Conservation (phyloP, 2,329 filamentous ascomycete species). For the Hymenoscyphus scutula region DNA sequence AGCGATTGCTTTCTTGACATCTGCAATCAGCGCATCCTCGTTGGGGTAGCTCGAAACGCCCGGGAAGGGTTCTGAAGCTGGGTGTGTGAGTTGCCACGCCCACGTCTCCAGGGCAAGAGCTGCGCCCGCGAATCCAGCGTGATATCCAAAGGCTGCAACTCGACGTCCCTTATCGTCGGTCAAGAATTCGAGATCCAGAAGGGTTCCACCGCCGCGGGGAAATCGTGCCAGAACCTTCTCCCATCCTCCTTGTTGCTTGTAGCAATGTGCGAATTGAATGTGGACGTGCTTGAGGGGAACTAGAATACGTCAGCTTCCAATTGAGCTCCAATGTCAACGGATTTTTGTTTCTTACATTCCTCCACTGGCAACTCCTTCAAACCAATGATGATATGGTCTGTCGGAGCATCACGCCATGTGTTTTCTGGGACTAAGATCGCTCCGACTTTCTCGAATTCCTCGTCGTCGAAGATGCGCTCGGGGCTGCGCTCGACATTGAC, state of each 20-base stretch:
- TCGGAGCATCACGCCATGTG: slow-evolving; percentile 65
- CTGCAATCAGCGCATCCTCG: slow-evolving; percentile 67
- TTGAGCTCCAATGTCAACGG: slow-evolving; percentile 10
- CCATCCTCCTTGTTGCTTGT: slow-evolving; percentile 78
- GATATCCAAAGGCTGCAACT: slow-evolving; percentile 62
- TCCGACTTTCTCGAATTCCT: slow-evolving; percentile 61
- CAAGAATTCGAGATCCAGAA: slow-evolving; percentile 87
- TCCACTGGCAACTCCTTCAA: slow-evolving; percentile 77
- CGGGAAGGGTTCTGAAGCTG: slow-evolving; percentile 63
- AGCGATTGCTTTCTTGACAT: slow-evolving; percentile 70
- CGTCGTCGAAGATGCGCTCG: slow-evolving; percentile 63
- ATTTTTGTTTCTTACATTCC: slow-evolving; percentile 46
- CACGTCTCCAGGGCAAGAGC: slow-evolving; percentile 77
- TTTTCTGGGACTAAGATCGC: slow-evolving; percentile 64
- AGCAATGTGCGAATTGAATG: slow-evolving; percentile 71
- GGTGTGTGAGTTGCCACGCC: slow-evolving; percentile 76
- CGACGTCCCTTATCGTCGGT: slow-evolving; percentile 68
- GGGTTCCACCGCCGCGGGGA: slow-evolving; percentile 69
- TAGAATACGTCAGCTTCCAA: slow-evolving; percentile 13
- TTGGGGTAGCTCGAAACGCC: slow-evolving; percentile 68
- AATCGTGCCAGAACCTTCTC: slow-evolving; percentile 77
- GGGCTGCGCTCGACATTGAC: slow-evolving; percentile 66
- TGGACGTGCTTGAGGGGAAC: slow-evolving; percentile 70
- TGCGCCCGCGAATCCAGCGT: slow-evolving; percentile 71
- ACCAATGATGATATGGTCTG: slow-evolving; percentile 69